phyloP scores from a whole-genome alignment of 164 flowering plant species.

The Buxus sempervirens region DNA sequence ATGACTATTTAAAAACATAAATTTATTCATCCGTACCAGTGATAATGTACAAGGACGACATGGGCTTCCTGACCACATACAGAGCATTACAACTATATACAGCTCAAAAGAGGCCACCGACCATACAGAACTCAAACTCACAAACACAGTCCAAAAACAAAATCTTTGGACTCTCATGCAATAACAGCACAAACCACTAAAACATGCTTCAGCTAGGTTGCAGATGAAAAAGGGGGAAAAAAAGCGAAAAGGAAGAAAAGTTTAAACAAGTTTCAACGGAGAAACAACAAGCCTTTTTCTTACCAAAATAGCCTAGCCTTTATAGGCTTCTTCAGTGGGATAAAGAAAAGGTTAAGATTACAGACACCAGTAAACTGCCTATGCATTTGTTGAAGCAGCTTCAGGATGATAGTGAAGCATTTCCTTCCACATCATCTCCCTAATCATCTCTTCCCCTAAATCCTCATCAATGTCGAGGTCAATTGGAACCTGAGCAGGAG shows the following conservation, averaged over 20 bases:
- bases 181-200: conserved; percentile 10
- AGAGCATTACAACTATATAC: conserved; percentile 27
- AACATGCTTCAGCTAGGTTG: conserved; percentile 9
- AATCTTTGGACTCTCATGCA: conserved; percentile 9
- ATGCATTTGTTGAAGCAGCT: conserved; percentile 38
- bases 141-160: background rate
- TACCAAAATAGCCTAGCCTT: too few relatives aligned
- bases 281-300: conserved; percentile 4
- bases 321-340: background rate
- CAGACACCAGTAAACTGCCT: conserved; percentile 17
- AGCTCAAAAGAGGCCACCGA: conserved; percentile 15
- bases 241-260: too few relatives aligned
- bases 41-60: background rate
- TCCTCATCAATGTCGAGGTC: conserved; percentile 87
- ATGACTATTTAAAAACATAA: too few relatives aligned
- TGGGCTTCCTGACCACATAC: background rate
- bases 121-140: too few relatives aligned
- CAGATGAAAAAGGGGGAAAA: too few relatives aligned
- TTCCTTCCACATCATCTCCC: conserved; percentile 89
- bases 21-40: too few relatives aligned
- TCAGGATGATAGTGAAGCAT: conserved; percentile 89
- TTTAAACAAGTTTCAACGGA: background rate
- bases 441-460: conserved; percentile 65
- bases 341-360: background rate
- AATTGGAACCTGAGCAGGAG: conserved; percentile 73